A percentile compares a stretch with the other conserved stretches of the same genome.
phyloP scores from a whole-genome alignment of 2,329 filamentous ascomycete genomes.

The Aspergillus tamarii region DNA sequence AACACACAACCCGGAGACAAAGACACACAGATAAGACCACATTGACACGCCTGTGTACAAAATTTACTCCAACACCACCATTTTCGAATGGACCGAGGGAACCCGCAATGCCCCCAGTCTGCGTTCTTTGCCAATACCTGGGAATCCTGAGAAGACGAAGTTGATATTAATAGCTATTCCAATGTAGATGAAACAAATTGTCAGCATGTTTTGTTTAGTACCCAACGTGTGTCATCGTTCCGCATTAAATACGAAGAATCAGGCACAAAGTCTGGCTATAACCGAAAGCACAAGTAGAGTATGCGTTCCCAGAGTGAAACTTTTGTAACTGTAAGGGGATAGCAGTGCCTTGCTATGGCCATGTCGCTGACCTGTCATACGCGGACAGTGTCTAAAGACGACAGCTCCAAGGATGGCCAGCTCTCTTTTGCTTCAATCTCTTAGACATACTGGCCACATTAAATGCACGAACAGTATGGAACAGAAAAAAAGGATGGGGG shows the following conservation, averaged over 20 bases:
- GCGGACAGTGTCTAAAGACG: not conserved
- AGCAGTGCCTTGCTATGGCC: not conserved
- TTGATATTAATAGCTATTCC: not conserved
- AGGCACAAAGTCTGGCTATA: not conserved
- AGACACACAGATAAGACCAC: not conserved
- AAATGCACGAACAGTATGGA: not conserved
- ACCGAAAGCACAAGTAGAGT: not conserved
- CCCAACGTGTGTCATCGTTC: not conserved
- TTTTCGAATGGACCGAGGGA: not conserved
- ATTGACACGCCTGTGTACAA: not conserved
- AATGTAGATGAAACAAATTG: not conserved
- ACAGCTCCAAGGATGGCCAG: not conserved
- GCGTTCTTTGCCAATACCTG: not conserved
- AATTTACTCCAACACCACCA: not conserved
- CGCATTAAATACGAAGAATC: not conserved
- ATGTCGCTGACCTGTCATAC: not conserved
- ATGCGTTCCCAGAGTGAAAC: no score
- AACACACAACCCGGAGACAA: not conserved
- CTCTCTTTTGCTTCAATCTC: not conserved
- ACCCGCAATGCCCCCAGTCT: not conserved
- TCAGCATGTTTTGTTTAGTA: not conserved
- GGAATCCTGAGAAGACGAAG: not conserved
- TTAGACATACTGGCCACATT: not conserved
- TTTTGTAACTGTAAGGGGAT: not conserved
- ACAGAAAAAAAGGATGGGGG: not conserved